A percentile compares a stretch with the other conserved stretches of the same genome.
Evolutionary conservation across 2,329 filamentous ascomycete genomes (phyloP).

Genomic region (Fusarium citri): DNA sequence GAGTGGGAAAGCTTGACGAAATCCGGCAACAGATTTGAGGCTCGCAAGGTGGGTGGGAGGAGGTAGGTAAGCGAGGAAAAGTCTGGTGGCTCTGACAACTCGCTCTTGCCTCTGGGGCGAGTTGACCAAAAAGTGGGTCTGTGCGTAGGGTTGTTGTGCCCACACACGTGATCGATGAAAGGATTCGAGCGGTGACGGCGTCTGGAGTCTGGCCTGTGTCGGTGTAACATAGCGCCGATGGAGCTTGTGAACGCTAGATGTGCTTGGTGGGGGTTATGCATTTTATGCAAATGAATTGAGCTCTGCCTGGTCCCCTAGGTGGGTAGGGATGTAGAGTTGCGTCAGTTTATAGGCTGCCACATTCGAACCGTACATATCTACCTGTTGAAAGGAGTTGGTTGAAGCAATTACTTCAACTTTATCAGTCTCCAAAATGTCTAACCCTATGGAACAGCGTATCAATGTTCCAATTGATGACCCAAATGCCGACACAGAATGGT

Average conservation of each 20-base stretch:
- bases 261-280: slow-evolving; percentile 32
- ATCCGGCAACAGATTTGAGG: slow-evolving; percentile 68
- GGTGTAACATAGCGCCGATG: slow-evolving; percentile 37
- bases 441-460: slow-evolving; percentile 72
- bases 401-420: not conserved
- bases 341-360: slow-evolving; percentile 32
- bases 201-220: slow-evolving; percentile 33
- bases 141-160: slow-evolving; percentile 54
- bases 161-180: slow-evolving; percentile 52
- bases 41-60: slow-evolving; percentile 62
- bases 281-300: slow-evolving; percentile 39
- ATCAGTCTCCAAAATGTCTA: slow-evolving; percentile 62
- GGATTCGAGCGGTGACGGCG: not conserved
- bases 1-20: slow-evolving; percentile 62
- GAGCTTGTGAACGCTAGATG: slow-evolving; percentile 33
- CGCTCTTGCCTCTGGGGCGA: slow-evolving; percentile 51
- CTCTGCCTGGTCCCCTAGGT: slow-evolving; percentile 9
- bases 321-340: slow-evolving; percentile 33
- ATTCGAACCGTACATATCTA: slow-evolving; percentile 17
- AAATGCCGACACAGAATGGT: slow-evolving; percentile 98
- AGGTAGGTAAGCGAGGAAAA: slow-evolving; percentile 63
- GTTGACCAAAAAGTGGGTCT: slow-evolving; percentile 54
- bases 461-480: slow-evolving; percentile 92
- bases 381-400: not conserved
- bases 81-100: slow-evolving; percentile 55